Base-by-base conservation (phyloP, 495 filamentous ascomycete genomes). In the Podospora anserina region DNA sequence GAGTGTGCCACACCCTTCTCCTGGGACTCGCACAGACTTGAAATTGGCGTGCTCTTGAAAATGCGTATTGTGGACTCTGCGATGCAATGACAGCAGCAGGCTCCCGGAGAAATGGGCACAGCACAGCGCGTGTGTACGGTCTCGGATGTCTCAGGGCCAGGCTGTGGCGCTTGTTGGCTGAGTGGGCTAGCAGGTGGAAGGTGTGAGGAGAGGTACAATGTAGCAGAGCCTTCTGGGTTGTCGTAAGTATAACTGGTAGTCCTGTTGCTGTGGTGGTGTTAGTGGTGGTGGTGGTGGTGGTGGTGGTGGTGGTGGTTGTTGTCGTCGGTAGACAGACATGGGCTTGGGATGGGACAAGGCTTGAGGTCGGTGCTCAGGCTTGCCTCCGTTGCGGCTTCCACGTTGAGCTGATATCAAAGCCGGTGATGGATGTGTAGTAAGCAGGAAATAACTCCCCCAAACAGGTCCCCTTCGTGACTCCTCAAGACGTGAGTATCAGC, bases 1-100 rank as follows among this genome's bases (percentile, higher is more conserved):
- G 32, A 32, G 61, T 20, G 27, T 19, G 69, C 69, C 71, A 71
- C 71, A 62, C 64, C 58, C 58, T 64, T 61, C 66, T 68, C 61
- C 56, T 66, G 66, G 61, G 61, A 63, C 66, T 60, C 16, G 56
- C 61, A 61, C 59, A 54, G 30, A 61, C 23, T 27, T 65, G 59
- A 63, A 63, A 68, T 60, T 65, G 66, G 66, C 62, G 66, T 73
- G 56, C 68, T 64, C 60, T 61, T 23, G 30, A 28, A 63, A 60
- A 23, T 68, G 56, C 56, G 56, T 55, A 32, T 57, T 54, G 39
- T 54, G 19, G 63, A 9, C 55, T 26, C n/a, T 23, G 39, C 23
- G 58, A 56, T 55, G 54, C 67, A 66, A 55, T 59, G 64, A 60
- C 27, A 58, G 55, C 55, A n/a, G 55, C 55, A 58, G 55, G 55